Base-by-base conservation (phyloP, 768 basidiomycete genomes). In the Termitomyces sp. region DNA sequence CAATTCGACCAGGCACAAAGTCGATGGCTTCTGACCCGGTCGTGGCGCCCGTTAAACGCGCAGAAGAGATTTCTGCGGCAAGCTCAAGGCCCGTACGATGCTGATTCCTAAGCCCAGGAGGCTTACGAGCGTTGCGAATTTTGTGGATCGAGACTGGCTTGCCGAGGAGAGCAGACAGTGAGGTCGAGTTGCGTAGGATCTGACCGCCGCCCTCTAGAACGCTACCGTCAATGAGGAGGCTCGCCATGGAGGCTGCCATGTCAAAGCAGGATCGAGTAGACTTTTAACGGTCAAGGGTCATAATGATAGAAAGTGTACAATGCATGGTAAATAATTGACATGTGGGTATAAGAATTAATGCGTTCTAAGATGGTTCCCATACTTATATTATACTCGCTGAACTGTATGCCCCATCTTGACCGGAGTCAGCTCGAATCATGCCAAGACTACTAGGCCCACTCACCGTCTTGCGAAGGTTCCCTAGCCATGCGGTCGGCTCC, bases 51-150 rank as follows among this genome's bases (percentile, higher is more conserved):
- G 73, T 75, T 3, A 88, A 74, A n/a, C 70, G 69, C 12, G 85
- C 88, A 54, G 76, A 76, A 52, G 84, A 82, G 16, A 92, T 86
- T 40, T 81, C 73, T 1, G 86, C 83, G 33, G 84, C 87, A 13
- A 92, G 82, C 48, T 85, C 79, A 40, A 91, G 74, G 3, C 91
- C 90, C 65, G 87, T 82, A 53, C 83, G 83, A 70, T 92, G 91
- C 67, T 93, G 90, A 51, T 83, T 84, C 68, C 82, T 89, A 40
- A 92, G 75, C 1, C 90, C 91, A 16, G 88, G 85, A 18, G 82
- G 83, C 38, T 62, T 78, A 53, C 91, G 79, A 28, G 79, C 79
- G 52, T 74, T 74, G 35, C 91, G 84, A 33, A 92, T 84, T 16
- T 87, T 86, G 38, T 80, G 70, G 51, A 92, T 83, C 4, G 76